Base-by-base conservation (phyloP, 78 protist genomes). In the Dictyostelium intermedium region DNA sequence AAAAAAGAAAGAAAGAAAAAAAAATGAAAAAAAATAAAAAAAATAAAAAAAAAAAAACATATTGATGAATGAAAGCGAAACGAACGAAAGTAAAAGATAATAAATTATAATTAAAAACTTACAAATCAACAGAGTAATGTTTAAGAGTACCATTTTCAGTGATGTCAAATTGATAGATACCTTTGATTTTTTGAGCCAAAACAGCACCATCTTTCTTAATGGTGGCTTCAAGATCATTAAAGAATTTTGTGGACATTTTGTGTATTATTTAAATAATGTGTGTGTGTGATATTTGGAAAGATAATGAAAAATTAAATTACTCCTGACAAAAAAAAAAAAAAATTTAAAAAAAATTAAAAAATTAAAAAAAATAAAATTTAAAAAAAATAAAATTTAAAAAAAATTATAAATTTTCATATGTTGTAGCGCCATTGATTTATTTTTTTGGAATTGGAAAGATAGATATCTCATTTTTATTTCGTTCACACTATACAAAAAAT, bases 91-190 rank as follows among this genome's bases (percentile, higher is more conserved):
- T 10, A 20, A 63, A 63, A 63, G 9, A 63, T 8, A 41, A 11
- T 1, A 23, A n/a, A 39, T 7, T 8, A 30, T 13, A 23, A 16
- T 39, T 18, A 11, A 25, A 30, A n/a, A 89, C 94, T 34, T 89
- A 89, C 94, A 92, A 82, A 61, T 92, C 92, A 60, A 86, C 96
- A 74, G 92, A n/a, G 69, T 82, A 92, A 23, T 39, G n/a, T 34
- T 84, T 63, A n/a, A 34, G 61, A 53, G 82, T 80, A 69, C 76
- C 91, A 70, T 77, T 83, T 63, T 66, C 85, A n/a, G 23, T 78
- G 81, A 92, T 92, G 41, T 74, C 81, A 63, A 92, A 92, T 82
- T 92, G 96, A 47, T 77, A 92, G 63, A 92, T 73, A 60, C 96
- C 96, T 14, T 82, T 82, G 72, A 92, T 70, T 20, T 83, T 76